Evolutionary conservation across 371 early-diverging fungal genomes (phyloP), one percentile per base, ranked within the genome.

Genomic region (Haplosporangium sp.): DNA sequence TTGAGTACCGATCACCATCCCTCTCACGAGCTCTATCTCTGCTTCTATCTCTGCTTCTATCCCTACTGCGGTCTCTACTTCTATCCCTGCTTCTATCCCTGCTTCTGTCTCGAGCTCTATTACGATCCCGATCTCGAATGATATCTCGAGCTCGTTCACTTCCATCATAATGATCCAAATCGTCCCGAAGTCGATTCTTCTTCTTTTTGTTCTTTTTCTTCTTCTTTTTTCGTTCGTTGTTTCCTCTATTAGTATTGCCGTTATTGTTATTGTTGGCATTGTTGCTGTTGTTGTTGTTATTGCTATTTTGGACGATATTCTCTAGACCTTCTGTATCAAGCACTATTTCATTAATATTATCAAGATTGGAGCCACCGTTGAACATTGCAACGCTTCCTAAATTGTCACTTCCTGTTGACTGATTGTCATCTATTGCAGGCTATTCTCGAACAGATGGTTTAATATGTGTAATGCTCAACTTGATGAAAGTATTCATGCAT

Each of bases 291-390:
- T 71, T 64, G 7, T 78, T 67, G 17, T 58, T 57, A 13, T 8
- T 61, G 35, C 48, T 64, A 34, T 27, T 57, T 8, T 53, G 58
- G 0, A 44, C 58, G 5, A 35, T 60, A 38, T 65, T 55, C 19
- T 64, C 65, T 15, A 74, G 40, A 4, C 15, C 55, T 1, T 71
- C 75, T 0, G 71, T 81, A 37, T 78, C 78, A 20, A 78, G 63
- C 4, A 78, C 78, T 44, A 78, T 60, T 45, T 78, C 78, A 56
- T 78, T 78, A 67, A 78, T 78, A 42, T 78, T 65, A 53, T 78
- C 78, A 40, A 78, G 39, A 13, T 78, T 78, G 4, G 73, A 58
- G 34, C 59, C 56, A 10, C 65, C 58, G 47, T 48, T 38, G 40
- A 71, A 67, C 4, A 62, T n/a, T 1, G 55, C 45, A n/a, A 40